phyloP scores from a whole-genome alignment of 2,329 filamentous ascomycete genomes.

The Moelleriella libera region DNA sequence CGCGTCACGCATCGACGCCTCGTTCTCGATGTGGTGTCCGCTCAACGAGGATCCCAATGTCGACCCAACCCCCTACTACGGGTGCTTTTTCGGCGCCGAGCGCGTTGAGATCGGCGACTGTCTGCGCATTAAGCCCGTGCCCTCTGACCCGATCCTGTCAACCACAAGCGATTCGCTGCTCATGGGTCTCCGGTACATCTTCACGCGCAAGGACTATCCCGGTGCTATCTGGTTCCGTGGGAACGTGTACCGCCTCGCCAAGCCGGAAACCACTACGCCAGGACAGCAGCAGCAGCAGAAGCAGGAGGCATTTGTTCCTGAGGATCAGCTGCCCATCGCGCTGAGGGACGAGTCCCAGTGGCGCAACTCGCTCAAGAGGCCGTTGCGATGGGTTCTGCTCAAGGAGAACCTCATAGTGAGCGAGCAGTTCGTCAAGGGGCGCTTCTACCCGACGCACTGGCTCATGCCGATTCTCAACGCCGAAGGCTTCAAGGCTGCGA shows the following conservation, averaged over 20 bases:
- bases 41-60: constrained; percentile 15
- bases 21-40: constrained; percentile 32
- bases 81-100: constrained; percentile 36
- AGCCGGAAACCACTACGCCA: constrained; percentile 11
- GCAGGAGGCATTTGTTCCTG: constrained; percentile 9
- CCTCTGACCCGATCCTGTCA: constrained; percentile 21
- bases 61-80: constrained; percentile 24
- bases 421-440: constrained; percentile 33
- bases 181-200: constrained; percentile 26
- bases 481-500: constrained; percentile 19
- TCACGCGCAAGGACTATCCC: constrained; percentile 19
- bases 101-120: constrained; percentile 32
- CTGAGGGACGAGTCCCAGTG: constrained; percentile 25
- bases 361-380: constrained; percentile 19
- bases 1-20: constrained; percentile 31
- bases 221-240: constrained; percentile 25
- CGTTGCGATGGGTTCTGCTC: constrained; percentile 24
- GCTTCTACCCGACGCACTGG: constrained; percentile 43
- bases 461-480: constrained; percentile 36
- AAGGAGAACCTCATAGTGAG: constrained; percentile 31
- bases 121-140: constrained; percentile 29
- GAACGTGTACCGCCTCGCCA: constrained; percentile 22
- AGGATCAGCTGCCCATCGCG: constrained; percentile 25
- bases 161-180: constrained; percentile 15
- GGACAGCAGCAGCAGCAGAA: constrained; percentile 1